Evolutionary conservation across 2,329 filamentous ascomycete species (phyloP), one percentile per base, ranked within the genome.

Genomic region (Aspergillus sp.): DNA sequence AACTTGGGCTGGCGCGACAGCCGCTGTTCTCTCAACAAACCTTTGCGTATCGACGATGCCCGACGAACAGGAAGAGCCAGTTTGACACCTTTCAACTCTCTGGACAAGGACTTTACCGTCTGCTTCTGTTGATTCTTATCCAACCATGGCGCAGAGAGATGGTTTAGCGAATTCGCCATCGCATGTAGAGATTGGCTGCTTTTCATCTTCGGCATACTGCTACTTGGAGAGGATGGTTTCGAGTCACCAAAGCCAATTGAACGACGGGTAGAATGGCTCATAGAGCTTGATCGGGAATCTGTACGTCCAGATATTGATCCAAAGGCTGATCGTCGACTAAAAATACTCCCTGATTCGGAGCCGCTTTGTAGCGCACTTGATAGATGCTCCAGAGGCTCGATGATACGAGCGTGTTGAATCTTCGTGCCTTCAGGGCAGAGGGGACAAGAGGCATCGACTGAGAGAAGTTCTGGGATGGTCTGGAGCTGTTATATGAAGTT

Each of bases 381-480:
- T n/a, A 61, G 38, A 13, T 58, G 56, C 37, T 62, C 60, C 7
- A 66, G 56, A 7, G 62, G 60, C 47, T 68, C 63, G n/a, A 67
- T 59, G 38, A 67, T 56, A 7, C 65, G 64, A 38, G 63, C 64
- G 44, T 54, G 57, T 20, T 65, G 65, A 46, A 67, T 64, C 41
- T 55, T 61, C 3, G 59, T 58, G 13, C 54, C 59, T 41, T 54
- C 52, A 5, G 57, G 53, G 45, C 65, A 67, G 15, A 65, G 56
- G 10, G 65, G 65, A 46, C 65, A 68, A 15, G 48, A 45, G 6
- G 64, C 53, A 46, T 65, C 56, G 37, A 59, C 42, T 2, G 43
- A 49, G 7, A 60, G 47, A 44, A 57, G 52, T 4, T 49, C 44
- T n/a, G 47, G 41, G n/a, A 45, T 59, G 9, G 47, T 51, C 41